phyloP scores from a whole-genome alignment of 192 early-diverging fungal genomes.

The Pilaira anomala region DNA sequence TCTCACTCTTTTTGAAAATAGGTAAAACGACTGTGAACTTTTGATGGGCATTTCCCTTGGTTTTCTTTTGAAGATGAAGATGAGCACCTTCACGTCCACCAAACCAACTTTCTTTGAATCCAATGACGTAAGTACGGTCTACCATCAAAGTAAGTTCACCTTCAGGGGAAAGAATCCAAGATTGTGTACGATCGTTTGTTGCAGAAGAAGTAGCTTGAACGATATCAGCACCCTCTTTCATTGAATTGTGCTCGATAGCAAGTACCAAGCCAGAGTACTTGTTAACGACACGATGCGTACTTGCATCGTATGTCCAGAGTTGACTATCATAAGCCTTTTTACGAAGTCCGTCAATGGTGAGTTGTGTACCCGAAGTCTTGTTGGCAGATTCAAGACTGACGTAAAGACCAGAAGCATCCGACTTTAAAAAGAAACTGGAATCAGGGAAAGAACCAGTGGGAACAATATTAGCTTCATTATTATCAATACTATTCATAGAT shows the following conservation, averaged over 20 bases:
- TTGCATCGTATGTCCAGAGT: constrained; percentile 22
- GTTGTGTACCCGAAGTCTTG: not conserved
- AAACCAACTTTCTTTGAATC: constrained; percentile 34
- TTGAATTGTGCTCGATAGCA: constrained; percentile 1
- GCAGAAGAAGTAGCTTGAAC: constrained; percentile 6
- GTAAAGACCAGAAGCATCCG: constrained; percentile 19
- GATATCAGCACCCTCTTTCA: constrained; percentile 26
- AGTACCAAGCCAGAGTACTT: constrained; percentile 23
- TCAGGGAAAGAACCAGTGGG: constrained; percentile 25
- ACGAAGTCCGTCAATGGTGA: constrained; percentile 20
- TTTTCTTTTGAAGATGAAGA: constrained; percentile 22
- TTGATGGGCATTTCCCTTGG: constrained; percentile 9
- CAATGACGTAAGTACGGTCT: constrained; percentile 17
- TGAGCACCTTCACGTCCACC: constrained; percentile 30
- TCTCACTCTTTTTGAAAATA: constrained; percentile 23
- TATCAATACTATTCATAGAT: constrained; percentile 8
- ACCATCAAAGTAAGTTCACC: constrained; percentile 15
- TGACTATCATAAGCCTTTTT: constrained; percentile 30
- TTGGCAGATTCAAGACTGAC: constrained; percentile 16
- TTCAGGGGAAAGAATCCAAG: constrained; percentile 12
- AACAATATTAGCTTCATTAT: constrained; percentile 5
- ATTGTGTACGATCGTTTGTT: constrained; percentile 4
- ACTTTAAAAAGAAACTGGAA: constrained; percentile 25
- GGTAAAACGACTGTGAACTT: constrained; percentile 30
- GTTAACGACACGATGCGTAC: constrained; percentile 19